Percentiles rank a stretch among this genome's conserved stretches.
Evolutionary conservation across 495 filamentous ascomycete genomes (phyloP).

Genomic region (Neurospora cerealis): DNA sequence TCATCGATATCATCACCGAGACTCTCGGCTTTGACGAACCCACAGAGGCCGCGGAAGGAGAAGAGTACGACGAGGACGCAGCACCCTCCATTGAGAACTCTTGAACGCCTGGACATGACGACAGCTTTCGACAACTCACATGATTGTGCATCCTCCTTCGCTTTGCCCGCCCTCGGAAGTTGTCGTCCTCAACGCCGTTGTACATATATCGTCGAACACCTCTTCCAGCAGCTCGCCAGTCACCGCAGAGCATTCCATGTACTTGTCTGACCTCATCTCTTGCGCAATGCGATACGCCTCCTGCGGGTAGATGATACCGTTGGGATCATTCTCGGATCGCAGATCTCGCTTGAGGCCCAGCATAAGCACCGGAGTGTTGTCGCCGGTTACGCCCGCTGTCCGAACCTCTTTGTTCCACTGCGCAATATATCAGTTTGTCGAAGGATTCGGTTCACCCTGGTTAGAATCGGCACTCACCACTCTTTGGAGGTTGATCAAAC

Average conservation of each 20-base stretch:
- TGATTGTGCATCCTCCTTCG: conserved; percentile 29
- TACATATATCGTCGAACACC: conserved; percentile 69
- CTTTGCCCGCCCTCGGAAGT: conserved; percentile 34
- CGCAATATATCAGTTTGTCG: neutral
- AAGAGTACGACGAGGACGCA: conserved; percentile 14
- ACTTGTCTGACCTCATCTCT: conserved; percentile 74
- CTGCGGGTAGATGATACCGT: conserved; percentile 61
- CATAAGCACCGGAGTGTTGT: conserved; percentile 59
- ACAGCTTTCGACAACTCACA: conserved; percentile 15
- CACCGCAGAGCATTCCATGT: conserved; percentile 81
- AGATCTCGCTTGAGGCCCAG: conserved; percentile 78
- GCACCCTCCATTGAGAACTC: conserved; percentile 21
- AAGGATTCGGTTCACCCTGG: conserved; percentile 2
- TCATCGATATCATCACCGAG: conserved; percentile 32
- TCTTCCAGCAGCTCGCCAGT: conserved; percentile 72
- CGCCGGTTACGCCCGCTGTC: conserved; percentile 48
- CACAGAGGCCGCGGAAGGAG: conserved; percentile 8
- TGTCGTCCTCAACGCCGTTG: conserved; percentile 54
- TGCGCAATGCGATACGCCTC: conserved; percentile 68
- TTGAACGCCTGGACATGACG: conserved; percentile 12
- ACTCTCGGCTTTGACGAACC: conserved; percentile 28
- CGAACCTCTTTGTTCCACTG: conserved; percentile 64
- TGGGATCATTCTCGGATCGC: conserved; percentile 50
- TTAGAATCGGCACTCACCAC: conserved; percentile 32
- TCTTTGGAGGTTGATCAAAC: conserved; percentile 51